These are phyloP conservation scores for Microdochium nivale DNA, from an alignment of 2,329 filamentous ascomycete species.

Conservation along the genomic window DNA sequence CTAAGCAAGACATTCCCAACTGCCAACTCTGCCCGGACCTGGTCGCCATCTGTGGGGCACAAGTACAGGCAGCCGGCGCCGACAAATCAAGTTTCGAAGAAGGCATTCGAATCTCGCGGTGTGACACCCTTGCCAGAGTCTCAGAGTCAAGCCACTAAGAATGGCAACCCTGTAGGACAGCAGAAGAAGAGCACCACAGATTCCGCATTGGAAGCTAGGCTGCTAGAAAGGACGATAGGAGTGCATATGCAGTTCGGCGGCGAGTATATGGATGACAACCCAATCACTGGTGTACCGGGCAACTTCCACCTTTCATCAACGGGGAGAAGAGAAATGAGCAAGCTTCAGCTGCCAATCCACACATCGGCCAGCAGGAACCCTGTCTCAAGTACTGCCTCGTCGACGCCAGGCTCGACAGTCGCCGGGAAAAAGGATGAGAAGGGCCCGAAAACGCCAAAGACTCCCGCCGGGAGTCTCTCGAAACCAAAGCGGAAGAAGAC, in stretches of 20 bases:
- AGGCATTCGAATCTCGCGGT: slow-evolving; percentile 32
- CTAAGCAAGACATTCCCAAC: slow-evolving; percentile 44
- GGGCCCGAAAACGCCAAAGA: slow-evolving; percentile 21
- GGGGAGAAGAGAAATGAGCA: slow-evolving; percentile 38
- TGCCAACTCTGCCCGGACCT: slow-evolving; percentile 40
- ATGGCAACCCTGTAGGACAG: slow-evolving; percentile 13
- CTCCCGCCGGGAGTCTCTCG: slow-evolving; percentile 18
- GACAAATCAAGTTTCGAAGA: slow-evolving; percentile 14
- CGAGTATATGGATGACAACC: slow-evolving; percentile 61
- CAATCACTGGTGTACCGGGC: slow-evolving; percentile 57
- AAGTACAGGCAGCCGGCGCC: slow-evolving; percentile 32
- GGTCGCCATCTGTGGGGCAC: slow-evolving; percentile 46
- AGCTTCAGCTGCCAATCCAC: slow-evolving; percentile 9
- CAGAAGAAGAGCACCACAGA: slow-evolving; percentile 23
- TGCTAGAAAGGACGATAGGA: slow-evolving; percentile 49
- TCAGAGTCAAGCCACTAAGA: slow-evolving; percentile 6
- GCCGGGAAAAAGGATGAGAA: slow-evolving; percentile 17
- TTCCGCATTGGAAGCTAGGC: slow-evolving; percentile 29
- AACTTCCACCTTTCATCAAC: slow-evolving; percentile 58
- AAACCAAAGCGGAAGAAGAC: slow-evolving; percentile 29
- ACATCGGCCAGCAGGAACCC: slow-evolving; percentile 14
- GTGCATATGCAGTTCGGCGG: slow-evolving; percentile 51
- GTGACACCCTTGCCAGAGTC: slow-evolving; percentile 38
- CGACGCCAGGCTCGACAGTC: slow-evolving; percentile 6
- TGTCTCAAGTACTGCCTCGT: slow-evolving; percentile 5